Conservation (phyloP, 768 basidiomycete genomes). For the Kwoniella sp. region DNA sequence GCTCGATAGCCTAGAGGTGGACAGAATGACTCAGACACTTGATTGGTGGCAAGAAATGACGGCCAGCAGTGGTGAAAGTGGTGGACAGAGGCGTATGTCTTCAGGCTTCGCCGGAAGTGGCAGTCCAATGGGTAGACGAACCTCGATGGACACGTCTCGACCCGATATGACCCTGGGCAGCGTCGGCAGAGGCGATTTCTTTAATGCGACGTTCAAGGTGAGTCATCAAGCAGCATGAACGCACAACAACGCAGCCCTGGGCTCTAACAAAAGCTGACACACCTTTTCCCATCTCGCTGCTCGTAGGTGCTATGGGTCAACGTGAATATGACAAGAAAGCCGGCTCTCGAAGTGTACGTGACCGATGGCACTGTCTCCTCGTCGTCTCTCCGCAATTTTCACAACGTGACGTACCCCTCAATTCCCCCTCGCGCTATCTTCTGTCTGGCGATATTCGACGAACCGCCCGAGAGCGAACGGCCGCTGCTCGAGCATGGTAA, state of each 20-base stretch:
- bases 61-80: background rate
- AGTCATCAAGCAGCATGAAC: constrained; percentile 3
- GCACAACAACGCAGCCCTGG: too few relatives aligned
- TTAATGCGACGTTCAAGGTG: constrained; percentile 40
- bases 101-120: background rate
- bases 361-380: constrained; percentile 39
- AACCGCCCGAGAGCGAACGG: constrained; percentile 15
- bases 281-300: background rate
- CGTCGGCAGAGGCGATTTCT: constrained; percentile 20
- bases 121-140: background rate
- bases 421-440: constrained; percentile 30
- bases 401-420: constrained; percentile 15
- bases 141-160: background rate
- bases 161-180: constrained; percentile 12
- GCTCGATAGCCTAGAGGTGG: constrained; percentile 17
- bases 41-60: constrained; percentile 26
- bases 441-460: constrained; percentile 28
- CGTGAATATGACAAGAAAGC: constrained; percentile 5
- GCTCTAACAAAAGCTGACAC: too few relatives aligned
- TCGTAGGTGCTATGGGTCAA: constrained; percentile 35
- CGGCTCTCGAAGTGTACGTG: constrained; percentile 38
- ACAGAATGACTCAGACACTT: constrained; percentile 25
- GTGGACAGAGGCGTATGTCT: background rate
- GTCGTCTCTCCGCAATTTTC: constrained; percentile 27
- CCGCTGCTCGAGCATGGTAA: constrained; percentile 26